Percentiles rank a stretch among this genome's conserved stretches.
These are phyloP conservation scores for Ascomycota sp. DNA, from an alignment of 2,329 filamentous ascomycete genomes.

Conservation along the genomic window DNA sequence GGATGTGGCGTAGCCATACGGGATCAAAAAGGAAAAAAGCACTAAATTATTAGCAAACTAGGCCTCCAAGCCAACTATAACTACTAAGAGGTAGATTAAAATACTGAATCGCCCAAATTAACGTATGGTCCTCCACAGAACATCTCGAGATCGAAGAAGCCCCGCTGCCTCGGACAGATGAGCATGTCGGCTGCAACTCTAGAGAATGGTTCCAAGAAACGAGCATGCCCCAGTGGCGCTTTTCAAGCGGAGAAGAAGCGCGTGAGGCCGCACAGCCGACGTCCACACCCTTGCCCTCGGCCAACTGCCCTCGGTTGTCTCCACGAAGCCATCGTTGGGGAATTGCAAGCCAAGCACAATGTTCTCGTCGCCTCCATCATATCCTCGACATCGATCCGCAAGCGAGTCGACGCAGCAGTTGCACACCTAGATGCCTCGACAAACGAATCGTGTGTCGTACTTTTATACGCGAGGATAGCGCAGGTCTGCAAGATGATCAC, in stretches of 20 bases:
- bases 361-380: constrained; percentile 31
- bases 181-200: too few species aligned
- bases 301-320: constrained; percentile 11
- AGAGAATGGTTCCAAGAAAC: too few species aligned
- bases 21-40: too few species aligned
- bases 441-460: constrained; percentile 13
- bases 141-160: too few species aligned
- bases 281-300: constrained; percentile 2
- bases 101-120: too few species aligned
- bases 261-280: constrained; percentile 3
- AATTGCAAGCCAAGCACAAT: constrained; percentile 24
- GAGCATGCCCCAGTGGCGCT: too few species aligned
- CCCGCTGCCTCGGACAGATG: too few species aligned
- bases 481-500: constrained; percentile 44
- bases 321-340: constrained; percentile 19
- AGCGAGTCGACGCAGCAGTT: constrained; percentile 24
- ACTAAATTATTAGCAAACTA: too few species aligned
- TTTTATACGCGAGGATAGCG: constrained; percentile 26
- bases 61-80: too few species aligned
- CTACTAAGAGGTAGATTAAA: too few species aligned
- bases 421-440: constrained; percentile 17
- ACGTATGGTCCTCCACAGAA: too few species aligned
- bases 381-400: constrained; percentile 35
- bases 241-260: not conserved
- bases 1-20: too few species aligned